Conservation (phyloP, 2,329 filamentous ascomycete species). For the Xylariaceae sp. region DNA sequence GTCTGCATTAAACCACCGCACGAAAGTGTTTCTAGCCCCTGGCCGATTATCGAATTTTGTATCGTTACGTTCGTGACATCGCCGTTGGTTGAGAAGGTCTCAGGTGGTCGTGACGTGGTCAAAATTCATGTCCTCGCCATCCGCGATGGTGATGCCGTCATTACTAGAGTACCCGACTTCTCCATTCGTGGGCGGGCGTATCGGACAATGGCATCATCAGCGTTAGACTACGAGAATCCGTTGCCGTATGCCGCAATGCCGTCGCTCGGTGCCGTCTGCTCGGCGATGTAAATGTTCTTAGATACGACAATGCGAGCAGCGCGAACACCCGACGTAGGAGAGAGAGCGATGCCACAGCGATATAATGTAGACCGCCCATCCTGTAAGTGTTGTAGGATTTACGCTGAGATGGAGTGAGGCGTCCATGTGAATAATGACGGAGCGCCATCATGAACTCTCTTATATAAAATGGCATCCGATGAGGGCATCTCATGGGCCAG, state of each 20-base stretch:
- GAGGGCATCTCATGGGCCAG: neutral
- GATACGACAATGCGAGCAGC: constrained; percentile 42
- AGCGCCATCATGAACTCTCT: too few species aligned
- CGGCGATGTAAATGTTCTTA: constrained; percentile 46
- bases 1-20: constrained; percentile 42
- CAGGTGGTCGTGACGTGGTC: constrained; percentile 52
- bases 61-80: constrained; percentile 47
- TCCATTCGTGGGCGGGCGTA: constrained; percentile 54
- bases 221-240: constrained; percentile 49
- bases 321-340: constrained; percentile 13
- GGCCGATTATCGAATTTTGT: constrained; percentile 50
- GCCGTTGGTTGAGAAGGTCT: constrained; percentile 51
- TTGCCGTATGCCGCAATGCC: constrained; percentile 52
- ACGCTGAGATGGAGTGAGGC: neutral
- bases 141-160: constrained; percentile 50
- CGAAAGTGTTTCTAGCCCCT: constrained; percentile 51
- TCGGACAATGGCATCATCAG: constrained; percentile 50
- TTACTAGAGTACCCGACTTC: constrained; percentile 47
- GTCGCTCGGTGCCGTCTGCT: constrained; percentile 44
- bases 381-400: neutral
- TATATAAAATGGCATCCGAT: neutral
- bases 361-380: constrained; percentile 20
- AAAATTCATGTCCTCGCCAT: constrained; percentile 52
- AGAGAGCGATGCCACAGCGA: constrained; percentile 13
- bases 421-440: too few species aligned